Evolutionary conservation across 148 eudicot species (phyloP).

Genomic region (Fallopia convolvulus): DNA sequence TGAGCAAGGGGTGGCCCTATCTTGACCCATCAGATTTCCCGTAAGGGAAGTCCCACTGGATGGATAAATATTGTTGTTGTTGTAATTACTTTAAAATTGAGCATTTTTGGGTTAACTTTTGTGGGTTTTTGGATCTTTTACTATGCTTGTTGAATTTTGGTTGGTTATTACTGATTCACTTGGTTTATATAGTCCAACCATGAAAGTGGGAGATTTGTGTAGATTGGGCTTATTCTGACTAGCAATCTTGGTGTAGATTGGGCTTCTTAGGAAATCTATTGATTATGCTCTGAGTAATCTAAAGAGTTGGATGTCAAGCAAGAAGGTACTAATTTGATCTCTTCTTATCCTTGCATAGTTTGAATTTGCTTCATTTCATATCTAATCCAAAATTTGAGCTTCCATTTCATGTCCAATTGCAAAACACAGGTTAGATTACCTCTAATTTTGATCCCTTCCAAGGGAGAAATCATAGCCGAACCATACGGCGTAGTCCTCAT

Average conservation of each 20-base stretch:
- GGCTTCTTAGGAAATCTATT: slow-evolving; percentile 59
- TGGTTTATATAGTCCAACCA: too few relatives aligned
- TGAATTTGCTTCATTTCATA: not conserved
- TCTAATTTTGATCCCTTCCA: slow-evolving; percentile 47
- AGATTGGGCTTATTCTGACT: not conserved
- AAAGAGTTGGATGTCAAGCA: slow-evolving; percentile 68
- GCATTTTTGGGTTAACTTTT: not conserved
- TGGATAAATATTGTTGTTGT: too few relatives aligned
- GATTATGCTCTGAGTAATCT: slow-evolving; percentile 38
- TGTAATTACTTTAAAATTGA: not conserved
- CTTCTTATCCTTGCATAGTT: not conserved
- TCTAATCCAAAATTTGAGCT: not conserved
- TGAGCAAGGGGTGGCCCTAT: too few relatives aligned
- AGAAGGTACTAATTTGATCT: slow-evolving; percentile 34
- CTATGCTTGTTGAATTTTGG: too few relatives aligned
- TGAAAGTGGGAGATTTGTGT: not conserved
- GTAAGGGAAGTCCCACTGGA: too few relatives aligned
- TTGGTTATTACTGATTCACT: too few relatives aligned
- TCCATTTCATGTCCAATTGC: not conserved
- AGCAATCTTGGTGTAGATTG: slow-evolving; percentile 39
- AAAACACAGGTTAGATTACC: slow-evolving; percentile 34
- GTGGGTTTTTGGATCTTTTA: too few relatives aligned
- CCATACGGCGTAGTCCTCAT: slow-evolving; percentile 62
- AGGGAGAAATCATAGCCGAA: slow-evolving; percentile 48
- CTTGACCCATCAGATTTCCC: too few relatives aligned